Evolutionary conservation across 2,329 filamentous ascomycete species (phyloP).

Genomic region (Mariannaea elegans): DNA sequence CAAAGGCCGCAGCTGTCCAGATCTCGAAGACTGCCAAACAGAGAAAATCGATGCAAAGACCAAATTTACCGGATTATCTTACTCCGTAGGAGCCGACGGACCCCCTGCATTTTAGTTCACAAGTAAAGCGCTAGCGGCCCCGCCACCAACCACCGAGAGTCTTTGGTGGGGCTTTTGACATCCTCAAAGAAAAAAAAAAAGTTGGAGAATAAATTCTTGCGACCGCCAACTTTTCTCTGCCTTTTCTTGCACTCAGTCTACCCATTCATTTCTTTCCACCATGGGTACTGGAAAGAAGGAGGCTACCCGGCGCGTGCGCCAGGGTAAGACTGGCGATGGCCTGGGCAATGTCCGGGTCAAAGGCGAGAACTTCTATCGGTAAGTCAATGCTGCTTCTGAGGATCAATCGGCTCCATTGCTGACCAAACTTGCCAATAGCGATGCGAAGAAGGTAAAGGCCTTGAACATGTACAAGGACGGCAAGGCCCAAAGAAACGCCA

Average conservation of each 20-base stretch:
- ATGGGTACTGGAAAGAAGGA: slow-evolving; percentile 98
- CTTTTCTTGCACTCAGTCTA: slow-evolving; percentile 27
- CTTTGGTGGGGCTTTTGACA: slow-evolving; percentile 35
- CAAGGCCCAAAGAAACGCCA: slow-evolving; percentile 81
- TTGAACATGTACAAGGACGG: slow-evolving; percentile 93
- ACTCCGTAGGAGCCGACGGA: slow-evolving; percentile 16
- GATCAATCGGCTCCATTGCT: slow-evolving; percentile 6
- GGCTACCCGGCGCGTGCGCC: slow-evolving; percentile 79
- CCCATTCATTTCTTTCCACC: slow-evolving; percentile 38
- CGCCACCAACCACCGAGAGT: slow-evolving; percentile 35
- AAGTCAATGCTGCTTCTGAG: slow-evolving; percentile 38
- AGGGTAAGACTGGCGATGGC: slow-evolving; percentile 86
- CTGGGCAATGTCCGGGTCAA: slow-evolving; percentile 93
- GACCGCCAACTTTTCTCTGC: slow-evolving; percentile 28
- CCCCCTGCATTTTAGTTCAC: slow-evolving; percentile 8
- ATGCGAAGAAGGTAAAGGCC: slow-evolving; percentile 87
- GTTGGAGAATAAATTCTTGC: slow-evolving; percentile 40
- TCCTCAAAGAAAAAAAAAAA: slow-evolving; percentile 38
- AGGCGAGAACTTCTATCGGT: slow-evolving; percentile 98
- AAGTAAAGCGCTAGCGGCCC: slow-evolving; percentile 15
- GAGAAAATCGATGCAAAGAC: slow-evolving; percentile 38
- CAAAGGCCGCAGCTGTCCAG: slow-evolving; percentile 19
- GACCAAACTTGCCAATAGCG: slow-evolving; percentile 43
- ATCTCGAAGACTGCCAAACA: background rate
- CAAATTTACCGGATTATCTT: slow-evolving; percentile 39